A percentile compares a stretch with the other conserved stretches of the same genome.
These are phyloP conservation scores for Fraxinus cuspidata DNA, from an alignment of 257 asterid genomes.

Conservation along the genomic window DNA sequence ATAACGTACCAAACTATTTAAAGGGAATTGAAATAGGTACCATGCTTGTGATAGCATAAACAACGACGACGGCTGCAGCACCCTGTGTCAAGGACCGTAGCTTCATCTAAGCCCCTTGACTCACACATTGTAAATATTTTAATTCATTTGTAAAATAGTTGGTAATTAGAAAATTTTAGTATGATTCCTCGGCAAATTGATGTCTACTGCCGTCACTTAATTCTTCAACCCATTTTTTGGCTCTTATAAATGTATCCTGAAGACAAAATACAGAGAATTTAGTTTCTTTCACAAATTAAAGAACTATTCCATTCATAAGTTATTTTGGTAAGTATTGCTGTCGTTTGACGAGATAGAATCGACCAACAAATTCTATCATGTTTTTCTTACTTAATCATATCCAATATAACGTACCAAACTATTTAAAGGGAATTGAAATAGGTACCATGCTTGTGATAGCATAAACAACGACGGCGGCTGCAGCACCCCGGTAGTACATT, in stretches of 20 bases:
- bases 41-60: too few species aligned
- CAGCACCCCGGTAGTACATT: constrained; percentile 44
- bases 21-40: neutral
- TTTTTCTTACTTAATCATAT: neutral
- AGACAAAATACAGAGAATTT: neutral
- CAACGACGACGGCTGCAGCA: too few species aligned
- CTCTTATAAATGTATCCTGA: constrained; percentile 34
- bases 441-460: constrained; percentile 37
- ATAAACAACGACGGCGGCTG: constrained; percentile 36
- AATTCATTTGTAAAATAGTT: too few species aligned
- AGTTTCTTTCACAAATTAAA: too few species aligned
- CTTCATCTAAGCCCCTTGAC: too few species aligned
- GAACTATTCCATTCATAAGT: neutral
- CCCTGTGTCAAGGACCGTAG: too few species aligned
- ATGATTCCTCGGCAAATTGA: too few species aligned
- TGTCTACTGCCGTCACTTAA: too few species aligned
- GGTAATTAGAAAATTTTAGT: too few species aligned
- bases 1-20: neutral
- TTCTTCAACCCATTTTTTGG: constrained; percentile 39
- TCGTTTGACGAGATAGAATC: neutral
- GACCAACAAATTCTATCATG: neutral
- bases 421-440: neutral
- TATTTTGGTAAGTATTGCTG: neutral
- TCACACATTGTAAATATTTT: too few species aligned
- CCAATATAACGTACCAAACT: neutral